Percentiles rank a stretch among this genome's conserved stretches.
These are phyloP conservation scores for Russula compacta DNA, from an alignment of 768 basidiomycete genomes.

Conservation along the genomic window DNA sequence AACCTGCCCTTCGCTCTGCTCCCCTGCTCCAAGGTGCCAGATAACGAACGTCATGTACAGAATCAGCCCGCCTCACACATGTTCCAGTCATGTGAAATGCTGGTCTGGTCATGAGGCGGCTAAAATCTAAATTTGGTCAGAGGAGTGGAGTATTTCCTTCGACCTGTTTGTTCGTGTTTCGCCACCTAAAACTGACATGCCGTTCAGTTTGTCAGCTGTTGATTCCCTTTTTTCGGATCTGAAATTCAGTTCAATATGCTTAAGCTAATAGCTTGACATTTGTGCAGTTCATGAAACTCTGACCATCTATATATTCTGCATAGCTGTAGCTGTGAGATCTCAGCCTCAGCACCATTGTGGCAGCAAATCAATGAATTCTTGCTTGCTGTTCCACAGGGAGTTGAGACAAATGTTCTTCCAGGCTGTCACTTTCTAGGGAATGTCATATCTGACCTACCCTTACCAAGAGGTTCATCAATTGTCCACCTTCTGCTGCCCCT, in stretches of 20 bases:
- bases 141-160: too few relatives aligned
- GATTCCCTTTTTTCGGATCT: too few relatives aligned
- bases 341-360: not conserved
- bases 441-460: not conserved
- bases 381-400: not conserved
- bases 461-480: not conserved
- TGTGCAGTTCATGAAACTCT: not conserved
- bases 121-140: too few relatives aligned
- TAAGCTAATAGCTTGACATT: not conserved
- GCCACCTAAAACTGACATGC: too few relatives aligned
- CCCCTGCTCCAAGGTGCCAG: too few relatives aligned
- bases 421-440: not conserved
- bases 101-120: too few relatives aligned
- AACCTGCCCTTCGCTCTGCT: too few relatives aligned
- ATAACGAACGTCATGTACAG: too few relatives aligned
- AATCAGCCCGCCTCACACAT: too few relatives aligned
- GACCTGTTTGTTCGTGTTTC: too few relatives aligned
- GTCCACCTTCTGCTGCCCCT: not conserved
- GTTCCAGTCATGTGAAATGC: too few relatives aligned
- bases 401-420: not conserved
- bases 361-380: not conserved
- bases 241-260: not conserved
- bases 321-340: not conserved
- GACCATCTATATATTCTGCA: not conserved
- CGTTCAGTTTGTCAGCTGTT: too few relatives aligned